Percentiles rank a stretch among this genome's conserved stretches.
Conservation (phyloP, 106 monocot genomes). For the Dendrobium catenatum region DNA sequence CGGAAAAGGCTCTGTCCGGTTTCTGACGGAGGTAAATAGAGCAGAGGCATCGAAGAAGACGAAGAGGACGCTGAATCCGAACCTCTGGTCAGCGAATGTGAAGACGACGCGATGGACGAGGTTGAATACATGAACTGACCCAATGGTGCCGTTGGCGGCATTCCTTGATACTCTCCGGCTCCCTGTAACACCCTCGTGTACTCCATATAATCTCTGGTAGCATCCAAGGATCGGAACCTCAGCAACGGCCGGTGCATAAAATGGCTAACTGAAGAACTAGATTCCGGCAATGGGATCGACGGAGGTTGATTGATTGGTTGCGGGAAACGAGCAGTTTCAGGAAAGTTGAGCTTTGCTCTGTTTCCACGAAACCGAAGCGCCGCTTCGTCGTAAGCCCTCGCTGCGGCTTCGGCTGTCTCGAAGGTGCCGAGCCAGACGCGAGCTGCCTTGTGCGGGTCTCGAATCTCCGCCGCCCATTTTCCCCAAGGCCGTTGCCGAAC, state of each 20-base stretch:
- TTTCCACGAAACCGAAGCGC: conserved; percentile 51
- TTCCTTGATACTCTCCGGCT: conserved; percentile 10
- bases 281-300: background rate
- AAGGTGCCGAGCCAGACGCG: conserved; percentile 76
- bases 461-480: conserved; percentile 69
- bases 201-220: conserved; percentile 17
- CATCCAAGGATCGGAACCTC: background rate
- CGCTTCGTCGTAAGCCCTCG: conserved; percentile 59
- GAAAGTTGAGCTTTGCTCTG: conserved; percentile 62
- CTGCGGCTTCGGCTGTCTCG: conserved; percentile 57
- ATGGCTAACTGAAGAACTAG: conserved; percentile 10
- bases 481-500: conserved; percentile 73
- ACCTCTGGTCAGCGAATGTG: background rate
- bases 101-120: background rate
- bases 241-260: conserved; percentile 1
- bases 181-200: conserved; percentile 32
- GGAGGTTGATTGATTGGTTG: background rate
- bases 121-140: conserved; percentile 9
- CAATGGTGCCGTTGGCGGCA: background rate
- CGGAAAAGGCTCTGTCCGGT: background rate
- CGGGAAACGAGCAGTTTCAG: conserved; percentile 15
- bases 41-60: background rate
- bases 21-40: background rate
- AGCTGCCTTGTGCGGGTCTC: conserved; percentile 58
- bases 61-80: background rate